Conservation (phyloP, 768 basidiomycete species). For the Xerocomellus amylosporus region DNA sequence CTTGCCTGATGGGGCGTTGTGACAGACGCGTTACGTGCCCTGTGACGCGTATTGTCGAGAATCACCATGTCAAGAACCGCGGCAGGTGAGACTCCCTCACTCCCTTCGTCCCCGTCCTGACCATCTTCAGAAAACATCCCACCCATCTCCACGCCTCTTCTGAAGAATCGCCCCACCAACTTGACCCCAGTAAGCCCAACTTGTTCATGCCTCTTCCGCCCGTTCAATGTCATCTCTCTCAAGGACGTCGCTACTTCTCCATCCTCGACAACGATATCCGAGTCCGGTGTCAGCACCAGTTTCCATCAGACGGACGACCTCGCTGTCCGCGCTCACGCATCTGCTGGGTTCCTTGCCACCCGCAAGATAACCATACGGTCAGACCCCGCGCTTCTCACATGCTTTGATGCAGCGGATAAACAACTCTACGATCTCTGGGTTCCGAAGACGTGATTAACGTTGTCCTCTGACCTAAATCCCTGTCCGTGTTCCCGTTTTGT, state of each 20-base stretch:
- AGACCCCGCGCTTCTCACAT: conserved; percentile 65
- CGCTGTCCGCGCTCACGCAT: conserved; percentile 16
- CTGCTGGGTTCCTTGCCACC: conserved; percentile 25
- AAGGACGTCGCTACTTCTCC: conserved; percentile 23
- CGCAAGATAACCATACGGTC: conserved; percentile 51
- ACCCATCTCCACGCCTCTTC: conserved; percentile 10
- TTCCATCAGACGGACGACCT: conserved; percentile 20
- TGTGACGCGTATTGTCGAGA: conserved; percentile 15
- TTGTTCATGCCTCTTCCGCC: not conserved
- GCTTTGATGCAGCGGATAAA: conserved; percentile 73
- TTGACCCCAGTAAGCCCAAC: conserved; percentile 14
- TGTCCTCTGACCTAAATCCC: not conserved
- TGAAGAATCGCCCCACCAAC: conserved; percentile 12
- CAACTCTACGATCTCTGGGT: conserved; percentile 80
- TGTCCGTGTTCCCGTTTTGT: not conserved
- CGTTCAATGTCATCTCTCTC: not conserved
- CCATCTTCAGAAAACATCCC: conserved; percentile 3
- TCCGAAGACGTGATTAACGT: conserved; percentile 33
- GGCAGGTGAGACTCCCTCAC: conserved; percentile 8
- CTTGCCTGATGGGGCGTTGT: conserved; percentile 17
- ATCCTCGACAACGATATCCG: conserved; percentile 34
- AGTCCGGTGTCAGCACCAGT: conserved; percentile 22
- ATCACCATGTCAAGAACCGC: conserved; percentile 11
- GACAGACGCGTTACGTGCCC: conserved; percentile 26
- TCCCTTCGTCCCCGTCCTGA: not conserved